These are phyloP conservation scores for bread wheat (Triticum aestivum) DNA, from an alignment of 176 grass and related monocot species.

Conservation along the genomic window IWGSC_CS_RefSeq_v2.1 NC_057803.1:19529510-19530009, in stretches of 20 bases:
- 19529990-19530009: background rate
- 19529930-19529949: background rate
- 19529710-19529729: background rate
- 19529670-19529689: background rate
- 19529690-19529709: background rate
- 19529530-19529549: background rate
- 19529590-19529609: background rate
- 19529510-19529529: background rate
- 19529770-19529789: background rate
- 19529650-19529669: background rate
- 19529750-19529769: background rate
- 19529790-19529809: background rate
- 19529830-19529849: constrained; percentile 55
- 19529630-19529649: background rate
- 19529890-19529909: constrained; percentile 50
- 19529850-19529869: constrained; percentile 49
- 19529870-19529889: constrained; percentile 36
- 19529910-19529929: constrained; percentile 28
- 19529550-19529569: background rate
- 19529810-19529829: constrained; percentile 28
- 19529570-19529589: background rate
- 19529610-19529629: background rate
- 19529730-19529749: background rate
- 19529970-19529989: constrained; percentile 9
- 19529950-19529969: background rate